These are phyloP conservation scores for Acidiella bohemica DNA, from an alignment of 495 filamentous ascomycete genomes.

Conservation along the genomic window DNA sequence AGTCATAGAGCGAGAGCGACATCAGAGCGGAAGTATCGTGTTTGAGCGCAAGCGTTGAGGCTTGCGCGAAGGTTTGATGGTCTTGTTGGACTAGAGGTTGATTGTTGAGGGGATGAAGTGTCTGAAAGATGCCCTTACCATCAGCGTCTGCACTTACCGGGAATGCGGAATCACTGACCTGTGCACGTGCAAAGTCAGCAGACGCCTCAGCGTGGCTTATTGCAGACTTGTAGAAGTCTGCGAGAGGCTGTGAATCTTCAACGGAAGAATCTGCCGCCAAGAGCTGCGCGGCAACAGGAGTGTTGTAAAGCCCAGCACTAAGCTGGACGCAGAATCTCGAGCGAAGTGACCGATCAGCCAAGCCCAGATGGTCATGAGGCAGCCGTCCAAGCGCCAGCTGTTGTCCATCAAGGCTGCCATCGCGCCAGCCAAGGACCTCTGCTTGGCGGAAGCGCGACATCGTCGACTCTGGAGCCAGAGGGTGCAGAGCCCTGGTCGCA, in stretches of 20 bases:
- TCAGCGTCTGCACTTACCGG: conserved; percentile 23
- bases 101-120: conserved; percentile 54
- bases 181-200: conserved; percentile 26
- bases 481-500: not conserved
- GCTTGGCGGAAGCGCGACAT: conserved; percentile 6
- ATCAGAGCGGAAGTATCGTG: not conserved
- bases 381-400: not conserved
- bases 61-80: not conserved
- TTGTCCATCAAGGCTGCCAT: not conserved
- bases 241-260: no score
- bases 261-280: no score
- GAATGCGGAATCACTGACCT: conserved; percentile 38
- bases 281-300: no score
- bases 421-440: not conserved
- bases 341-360: not conserved
- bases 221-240: conserved; percentile 4
- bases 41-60: conserved; percentile 4
- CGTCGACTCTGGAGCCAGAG: conserved; percentile 6
- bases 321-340: conserved; percentile 5
- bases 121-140: conserved; percentile 32
- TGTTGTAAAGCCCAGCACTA: conserved; percentile 2
- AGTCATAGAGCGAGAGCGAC: no score
- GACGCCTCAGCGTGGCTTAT: conserved; percentile 7
- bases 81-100: conserved; percentile 24
- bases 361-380: conserved; percentile 11